Evolutionary conservation across 108 stramenopile genomes (phyloP).

Genomic region (Nitzschia sp.): DNA sequence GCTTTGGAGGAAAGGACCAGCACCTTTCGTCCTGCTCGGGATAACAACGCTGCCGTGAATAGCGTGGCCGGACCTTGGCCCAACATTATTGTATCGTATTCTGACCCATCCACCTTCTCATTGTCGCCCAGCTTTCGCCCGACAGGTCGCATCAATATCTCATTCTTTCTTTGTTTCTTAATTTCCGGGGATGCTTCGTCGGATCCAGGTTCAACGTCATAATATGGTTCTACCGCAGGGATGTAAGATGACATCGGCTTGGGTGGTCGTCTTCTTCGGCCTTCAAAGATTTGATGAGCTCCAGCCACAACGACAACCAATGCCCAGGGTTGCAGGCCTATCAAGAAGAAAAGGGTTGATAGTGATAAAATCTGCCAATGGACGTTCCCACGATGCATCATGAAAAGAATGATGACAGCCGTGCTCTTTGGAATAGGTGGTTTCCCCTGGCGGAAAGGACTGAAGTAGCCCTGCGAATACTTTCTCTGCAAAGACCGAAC

Average conservation of each 20-base stretch:
- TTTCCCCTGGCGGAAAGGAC: conserved; percentile 63
- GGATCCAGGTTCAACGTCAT: conserved; percentile 7
- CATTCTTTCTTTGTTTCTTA: conserved; percentile 42
- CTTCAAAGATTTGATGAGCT: conserved; percentile 44
- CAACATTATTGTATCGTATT: conserved; percentile 77
- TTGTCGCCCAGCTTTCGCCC: conserved; percentile 52
- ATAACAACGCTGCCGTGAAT: conserved; percentile 74
- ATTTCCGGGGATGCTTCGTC: not conserved
- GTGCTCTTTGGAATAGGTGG: conserved; percentile 63
- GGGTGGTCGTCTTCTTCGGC: conserved; percentile 49
- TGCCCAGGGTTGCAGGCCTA: conserved; percentile 90
- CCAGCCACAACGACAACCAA: conserved; percentile 70
- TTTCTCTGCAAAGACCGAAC: conserved; percentile 63
- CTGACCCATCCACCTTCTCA: conserved; percentile 48
- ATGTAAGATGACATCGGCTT: conserved; percentile 43
- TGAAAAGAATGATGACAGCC: conserved; percentile 75
- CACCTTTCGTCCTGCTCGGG: conserved; percentile 79
- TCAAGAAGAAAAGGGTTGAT: conserved; percentile 67
- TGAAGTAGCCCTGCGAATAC: conserved; percentile 73
- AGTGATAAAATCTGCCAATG: conserved; percentile 56
- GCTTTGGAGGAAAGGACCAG: conserved; percentile 56
- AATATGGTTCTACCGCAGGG: conserved; percentile 43
- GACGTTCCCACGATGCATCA: conserved; percentile 80
- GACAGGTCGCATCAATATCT: conserved; percentile 57
- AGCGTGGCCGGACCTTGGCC: conserved; percentile 77